A percentile compares a stretch with the other conserved stretches of the same genome.
phyloP scores from a whole-genome alignment of 2,329 filamentous ascomycete species.

The Fusarium nodosum region DNA sequence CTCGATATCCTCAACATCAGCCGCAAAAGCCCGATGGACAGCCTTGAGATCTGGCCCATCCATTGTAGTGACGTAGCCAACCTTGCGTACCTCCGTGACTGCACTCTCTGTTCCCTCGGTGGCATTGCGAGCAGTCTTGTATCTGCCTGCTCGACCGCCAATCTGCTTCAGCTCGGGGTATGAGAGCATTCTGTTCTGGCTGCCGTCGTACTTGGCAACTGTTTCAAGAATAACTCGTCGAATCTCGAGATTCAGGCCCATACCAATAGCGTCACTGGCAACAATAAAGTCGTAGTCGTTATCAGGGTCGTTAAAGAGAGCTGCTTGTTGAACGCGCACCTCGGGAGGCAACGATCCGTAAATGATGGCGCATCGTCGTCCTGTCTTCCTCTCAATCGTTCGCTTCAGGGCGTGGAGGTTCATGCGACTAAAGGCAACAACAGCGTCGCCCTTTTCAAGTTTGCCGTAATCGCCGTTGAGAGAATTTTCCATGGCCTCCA shows the following conservation, averaged over 20 bases:
- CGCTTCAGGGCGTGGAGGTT: constrained; percentile 84
- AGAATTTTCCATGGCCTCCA: constrained; percentile 75
- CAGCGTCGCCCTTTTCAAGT: constrained; percentile 88
- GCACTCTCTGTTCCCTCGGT: constrained; percentile 19
- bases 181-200: constrained; percentile 68
- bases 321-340: constrained; percentile 90
- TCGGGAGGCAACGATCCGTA: constrained; percentile 94
- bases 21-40: constrained; percentile 73
- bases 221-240: constrained; percentile 91
- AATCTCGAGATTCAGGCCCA: constrained; percentile 95
- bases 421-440: constrained; percentile 88
- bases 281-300: constrained; percentile 97
- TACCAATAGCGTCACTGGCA: constrained; percentile 95
- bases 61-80: constrained; percentile 85
- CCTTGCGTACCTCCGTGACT: constrained; percentile 54
- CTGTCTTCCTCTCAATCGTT: constrained; percentile 81
- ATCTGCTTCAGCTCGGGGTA: constrained; percentile 94
- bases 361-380: constrained; percentile 87
- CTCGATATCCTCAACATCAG: constrained; percentile 74
- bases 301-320: constrained; percentile 92
- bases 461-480: constrained; percentile 73
- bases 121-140: constrained; percentile 70
- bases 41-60: constrained; percentile 75
- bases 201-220: constrained; percentile 78
- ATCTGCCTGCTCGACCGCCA: constrained; percentile 90